phyloP scores from a whole-genome alignment of 2,329 filamentous ascomycete species.

The Fusarium floridanum region DNA sequence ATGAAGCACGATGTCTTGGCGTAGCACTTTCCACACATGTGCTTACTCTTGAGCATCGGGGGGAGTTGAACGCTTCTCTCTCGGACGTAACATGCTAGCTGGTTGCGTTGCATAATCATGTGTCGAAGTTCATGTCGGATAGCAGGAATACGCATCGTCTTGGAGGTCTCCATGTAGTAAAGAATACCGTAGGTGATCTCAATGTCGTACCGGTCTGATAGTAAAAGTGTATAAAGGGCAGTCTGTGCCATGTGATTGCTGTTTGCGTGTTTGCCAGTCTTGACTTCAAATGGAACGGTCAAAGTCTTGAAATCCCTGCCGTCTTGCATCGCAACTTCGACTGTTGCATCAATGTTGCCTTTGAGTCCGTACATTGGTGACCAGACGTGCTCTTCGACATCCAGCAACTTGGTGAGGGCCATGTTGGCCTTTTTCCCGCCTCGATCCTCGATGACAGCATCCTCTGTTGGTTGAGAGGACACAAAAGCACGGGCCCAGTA shows the following conservation, averaged over 20 bases:
- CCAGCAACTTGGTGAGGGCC: slow-evolving; percentile 92
- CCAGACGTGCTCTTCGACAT: slow-evolving; percentile 98
- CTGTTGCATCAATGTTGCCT: slow-evolving; percentile 96
- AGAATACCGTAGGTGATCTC: slow-evolving; percentile 90
- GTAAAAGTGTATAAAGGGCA: slow-evolving; percentile 89
- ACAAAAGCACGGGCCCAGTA: slow-evolving; percentile 89
- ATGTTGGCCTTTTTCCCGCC: slow-evolving; percentile 82
- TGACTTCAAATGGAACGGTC: slow-evolving; percentile 94
- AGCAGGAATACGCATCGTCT: slow-evolving; percentile 86
- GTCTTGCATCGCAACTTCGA: slow-evolving; percentile 86
- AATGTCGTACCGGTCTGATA: slow-evolving; percentile 95
- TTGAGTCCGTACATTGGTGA: slow-evolving; percentile 98
- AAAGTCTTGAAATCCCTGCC: slow-evolving; percentile 75
- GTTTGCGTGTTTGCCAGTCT: slow-evolving; percentile 89
- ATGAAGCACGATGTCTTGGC: slow-evolving; percentile 92
- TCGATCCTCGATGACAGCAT: slow-evolving; percentile 82
- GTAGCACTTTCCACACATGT: slow-evolving; percentile 88
- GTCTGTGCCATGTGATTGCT: slow-evolving; percentile 92
- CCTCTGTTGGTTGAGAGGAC: slow-evolving; percentile 73
- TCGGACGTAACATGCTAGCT: slow-evolving; percentile 86
- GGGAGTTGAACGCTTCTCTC: slow-evolving; percentile 85
- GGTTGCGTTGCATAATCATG: slow-evolving; percentile 97
- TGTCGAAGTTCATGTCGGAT: slow-evolving; percentile 90
- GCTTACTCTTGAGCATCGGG: slow-evolving; percentile 85
- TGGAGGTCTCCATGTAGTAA: slow-evolving; percentile 94